Percentiles rank a stretch among this genome's conserved stretches.
phyloP scores from a whole-genome alignment of 495 filamentous ascomycete genomes.

The Viridothelium virens region DNA sequence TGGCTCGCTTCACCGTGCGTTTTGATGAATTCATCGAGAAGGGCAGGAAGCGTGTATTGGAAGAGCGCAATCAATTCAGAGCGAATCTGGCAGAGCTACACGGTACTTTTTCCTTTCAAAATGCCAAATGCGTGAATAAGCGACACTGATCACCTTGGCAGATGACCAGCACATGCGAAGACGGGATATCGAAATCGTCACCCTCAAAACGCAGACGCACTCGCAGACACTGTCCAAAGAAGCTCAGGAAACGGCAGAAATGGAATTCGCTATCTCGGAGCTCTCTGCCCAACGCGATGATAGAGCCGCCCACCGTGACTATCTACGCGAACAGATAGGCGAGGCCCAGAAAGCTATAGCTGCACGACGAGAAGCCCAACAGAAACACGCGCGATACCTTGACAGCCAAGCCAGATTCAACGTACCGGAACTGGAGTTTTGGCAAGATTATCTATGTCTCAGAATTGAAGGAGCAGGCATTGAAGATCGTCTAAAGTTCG shows the following conservation, averaged over 20 bases:
- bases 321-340: slow-evolving; percentile 67
- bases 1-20: slow-evolving; percentile 82
- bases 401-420: slow-evolving; percentile 78
- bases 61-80: slow-evolving; percentile 88
- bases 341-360: slow-evolving; percentile 63
- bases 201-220: slow-evolving; percentile 67
- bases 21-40: slow-evolving; percentile 94
- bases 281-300: slow-evolving; percentile 69
- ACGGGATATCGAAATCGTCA: slow-evolving; percentile 76
- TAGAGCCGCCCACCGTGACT: slow-evolving; percentile 62
- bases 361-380: slow-evolving; percentile 54
- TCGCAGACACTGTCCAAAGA: slow-evolving; percentile 78
- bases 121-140: not conserved
- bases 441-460: slow-evolving; percentile 83
- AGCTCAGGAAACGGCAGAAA: slow-evolving; percentile 75
- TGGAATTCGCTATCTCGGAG: slow-evolving; percentile 69
- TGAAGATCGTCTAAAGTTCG: slow-evolving; percentile 81
- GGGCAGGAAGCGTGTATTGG: slow-evolving; percentile 76
- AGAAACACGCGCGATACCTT: slow-evolving; percentile 54
- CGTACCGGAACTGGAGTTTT: slow-evolving; percentile 87
- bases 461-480: slow-evolving; percentile 82
- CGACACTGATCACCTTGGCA: slow-evolving; percentile 37
- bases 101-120: slow-evolving; percentile 46
- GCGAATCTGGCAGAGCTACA: slow-evolving; percentile 84
- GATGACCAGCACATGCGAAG: slow-evolving; percentile 87